Evolutionary conservation across 2,329 filamentous ascomycete species (phyloP).

Genomic region (Cyphellophora europaea): DNA sequence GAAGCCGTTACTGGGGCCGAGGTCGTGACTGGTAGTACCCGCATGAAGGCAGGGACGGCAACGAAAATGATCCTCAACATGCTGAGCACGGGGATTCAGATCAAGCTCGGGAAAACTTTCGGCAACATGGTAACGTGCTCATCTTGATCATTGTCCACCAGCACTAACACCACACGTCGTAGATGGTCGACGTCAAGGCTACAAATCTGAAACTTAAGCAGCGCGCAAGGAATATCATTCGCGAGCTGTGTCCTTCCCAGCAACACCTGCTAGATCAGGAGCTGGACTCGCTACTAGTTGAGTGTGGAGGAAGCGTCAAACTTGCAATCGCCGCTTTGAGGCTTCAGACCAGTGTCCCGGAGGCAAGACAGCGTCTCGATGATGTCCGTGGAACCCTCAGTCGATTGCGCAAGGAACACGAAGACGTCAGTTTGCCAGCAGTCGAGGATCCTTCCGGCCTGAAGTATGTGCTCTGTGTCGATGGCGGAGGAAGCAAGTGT

Average conservation of each 20-base stretch:
- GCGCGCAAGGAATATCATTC: slow-evolving; percentile 26
- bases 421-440: too few species aligned
- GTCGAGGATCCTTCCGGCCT: too few species aligned
- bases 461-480: slow-evolving; percentile 28
- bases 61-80: slow-evolving; percentile 38
- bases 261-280: too few species aligned
- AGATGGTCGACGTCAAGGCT: slow-evolving; percentile 29
- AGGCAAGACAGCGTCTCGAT: slow-evolving; percentile 18
- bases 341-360: slow-evolving; percentile 17
- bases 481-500: slow-evolving; percentile 35
- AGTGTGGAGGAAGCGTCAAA: slow-evolving; percentile 25
- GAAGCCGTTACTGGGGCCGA: slow-evolving; percentile 33
- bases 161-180: neutral
- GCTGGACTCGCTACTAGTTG: slow-evolving; percentile 22
- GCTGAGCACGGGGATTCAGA: slow-evolving; percentile 35
- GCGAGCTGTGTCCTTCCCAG: slow-evolving; percentile 20
- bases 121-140: slow-evolving; percentile 28
- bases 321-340: slow-evolving; percentile 23
- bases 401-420: too few species aligned
- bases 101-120: slow-evolving; percentile 32
- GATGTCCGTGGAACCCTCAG: slow-evolving; percentile 14
- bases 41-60: slow-evolving; percentile 36
- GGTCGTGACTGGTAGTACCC: slow-evolving; percentile 36
- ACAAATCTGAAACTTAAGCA: slow-evolving; percentile 30
- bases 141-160: neutral